Evolutionary conservation across 805 yeast species (phyloP), one percentile per base, ranked within the genome.

Genomic region (Yamadazyma olivae): DNA sequence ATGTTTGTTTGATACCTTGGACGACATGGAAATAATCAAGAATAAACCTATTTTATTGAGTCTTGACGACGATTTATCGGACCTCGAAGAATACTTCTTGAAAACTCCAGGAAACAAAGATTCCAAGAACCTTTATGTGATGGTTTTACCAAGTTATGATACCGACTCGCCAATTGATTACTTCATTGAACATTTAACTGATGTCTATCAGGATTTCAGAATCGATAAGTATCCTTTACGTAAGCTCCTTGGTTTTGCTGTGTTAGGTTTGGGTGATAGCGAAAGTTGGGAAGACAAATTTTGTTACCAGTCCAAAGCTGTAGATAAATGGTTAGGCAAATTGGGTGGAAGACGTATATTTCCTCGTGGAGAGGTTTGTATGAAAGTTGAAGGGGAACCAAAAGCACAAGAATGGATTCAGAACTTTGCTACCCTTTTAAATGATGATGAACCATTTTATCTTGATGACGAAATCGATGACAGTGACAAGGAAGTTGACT

Each of bases 101-200:
- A 74, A 73, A 33, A 70, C 78, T 8, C 95, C 95, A 5, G 43
- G 44, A 6, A 46, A 50, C 27, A 53, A 41, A 6, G 51, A 45
- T 18, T 27, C 27, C 18, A 72, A 78, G 36, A 61, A 75, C 27
- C 60, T 87, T 9, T 89, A 87, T 50, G 54, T 90, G 24, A 45
- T 89, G 40, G 86, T 89, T 12, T 66, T 89, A 21, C 97, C 97
- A 1, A 87, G 96, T 0, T 89, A 89, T 54, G 96, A 88, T 46
- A 84, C 90, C 0, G 97, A 89, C 56, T 85, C 95, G 1, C 96
- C 97, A 10, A 71, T 90, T 21, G 97, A 89, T 57, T 90, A 79
- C 53, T 87, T 88, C 57, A 64, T 89, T 38, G 95, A 86, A 49
- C 79, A 85, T 29, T 66, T 89, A 46, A 71, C 77, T 44, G 96